These are phyloP conservation scores for Capsicum baccatum DNA, from an alignment of 257 asterid genomes.

Conservation along the genomic window DNA sequence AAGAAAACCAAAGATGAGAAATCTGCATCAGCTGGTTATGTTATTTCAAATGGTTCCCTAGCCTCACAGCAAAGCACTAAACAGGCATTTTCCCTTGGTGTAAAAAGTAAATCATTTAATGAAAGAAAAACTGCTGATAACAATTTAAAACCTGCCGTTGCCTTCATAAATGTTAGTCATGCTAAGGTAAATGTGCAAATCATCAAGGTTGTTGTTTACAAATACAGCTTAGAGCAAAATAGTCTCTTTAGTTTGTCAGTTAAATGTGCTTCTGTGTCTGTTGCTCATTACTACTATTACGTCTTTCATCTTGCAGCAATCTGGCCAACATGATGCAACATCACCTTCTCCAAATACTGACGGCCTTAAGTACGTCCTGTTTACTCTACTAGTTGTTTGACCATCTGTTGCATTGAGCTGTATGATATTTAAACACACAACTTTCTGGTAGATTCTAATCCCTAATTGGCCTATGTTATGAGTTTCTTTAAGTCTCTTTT, in stretches of 20 bases:
- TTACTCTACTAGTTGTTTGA: slow-evolving; percentile 21
- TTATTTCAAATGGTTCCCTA: slow-evolving; percentile 40
- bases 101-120: slow-evolving; percentile 43
- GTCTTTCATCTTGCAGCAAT: slow-evolving; percentile 37
- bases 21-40: slow-evolving; percentile 30
- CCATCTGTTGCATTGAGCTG: slow-evolving; percentile 21
- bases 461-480: neutral
- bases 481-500: slow-evolving; percentile 4
- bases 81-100: slow-evolving; percentile 29
- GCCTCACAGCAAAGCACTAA: slow-evolving; percentile 32
- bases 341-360: slow-evolving; percentile 41
- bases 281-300: neutral
- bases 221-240: neutral
- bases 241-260: neutral
- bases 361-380: slow-evolving; percentile 38
- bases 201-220: neutral
- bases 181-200: slow-evolving; percentile 37
- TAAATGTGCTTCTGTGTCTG: slow-evolving; percentile 6
- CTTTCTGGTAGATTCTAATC: neutral
- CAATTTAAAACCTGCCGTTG: slow-evolving; percentile 27
- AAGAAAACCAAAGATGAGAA: slow-evolving; percentile 41
- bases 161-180: slow-evolving; percentile 31
- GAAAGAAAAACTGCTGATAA: slow-evolving; percentile 35
- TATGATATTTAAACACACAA: slow-evolving; percentile 9
- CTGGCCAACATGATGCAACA: slow-evolving; percentile 34